Conservation (phyloP, 2,329 filamentous ascomycete species). For the Fusarium tanahbumbuense region DNA sequence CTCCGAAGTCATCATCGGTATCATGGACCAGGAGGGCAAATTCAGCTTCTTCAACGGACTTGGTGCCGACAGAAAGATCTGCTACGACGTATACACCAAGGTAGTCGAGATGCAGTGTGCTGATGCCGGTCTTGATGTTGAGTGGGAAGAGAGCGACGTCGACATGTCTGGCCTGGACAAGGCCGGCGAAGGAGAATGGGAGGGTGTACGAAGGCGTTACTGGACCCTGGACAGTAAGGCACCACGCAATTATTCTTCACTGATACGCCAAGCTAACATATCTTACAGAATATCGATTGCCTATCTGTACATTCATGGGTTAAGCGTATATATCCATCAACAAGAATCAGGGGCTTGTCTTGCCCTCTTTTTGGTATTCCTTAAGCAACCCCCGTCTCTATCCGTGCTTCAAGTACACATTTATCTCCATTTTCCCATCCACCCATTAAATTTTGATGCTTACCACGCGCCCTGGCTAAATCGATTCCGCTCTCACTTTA, state of each 20-base stretch:
- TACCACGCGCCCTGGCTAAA: slow-evolving; percentile 23
- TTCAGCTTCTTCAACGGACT: slow-evolving; percentile 94
- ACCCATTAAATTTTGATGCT: slow-evolving; percentile 31
- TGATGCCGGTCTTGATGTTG: slow-evolving; percentile 89
- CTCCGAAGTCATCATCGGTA: slow-evolving; percentile 82
- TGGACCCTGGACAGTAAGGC: slow-evolving; percentile 82
- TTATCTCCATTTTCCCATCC: slow-evolving; percentile 38
- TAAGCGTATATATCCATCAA: slow-evolving; percentile 51
- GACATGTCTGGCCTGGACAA: slow-evolving; percentile 73
- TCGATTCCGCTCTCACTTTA: slow-evolving; percentile 31
- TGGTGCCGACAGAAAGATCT: slow-evolving; percentile 90
- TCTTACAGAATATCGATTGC: slow-evolving; percentile 73
- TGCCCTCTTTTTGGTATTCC: slow-evolving; percentile 26
- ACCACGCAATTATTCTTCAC: not conserved
- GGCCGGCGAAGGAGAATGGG: slow-evolving; percentile 81
- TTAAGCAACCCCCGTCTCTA: slow-evolving; percentile 27
- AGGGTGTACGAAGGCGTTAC: slow-evolving; percentile 87
- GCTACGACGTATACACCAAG: slow-evolving; percentile 95
- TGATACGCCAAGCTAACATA: slow-evolving; percentile 38
- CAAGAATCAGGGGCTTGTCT: slow-evolving; percentile 10
- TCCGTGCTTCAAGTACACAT: slow-evolving; percentile 38
- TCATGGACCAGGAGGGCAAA: slow-evolving; percentile 77
- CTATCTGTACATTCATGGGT: slow-evolving; percentile 78
- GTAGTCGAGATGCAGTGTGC: slow-evolving; percentile 91
- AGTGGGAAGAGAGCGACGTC: slow-evolving; percentile 84